Evolutionary conservation across 2,329 filamentous ascomycete genomes (phyloP), one percentile per base, ranked within the genome.

Genomic region (Hypoxylon sp.): DNA sequence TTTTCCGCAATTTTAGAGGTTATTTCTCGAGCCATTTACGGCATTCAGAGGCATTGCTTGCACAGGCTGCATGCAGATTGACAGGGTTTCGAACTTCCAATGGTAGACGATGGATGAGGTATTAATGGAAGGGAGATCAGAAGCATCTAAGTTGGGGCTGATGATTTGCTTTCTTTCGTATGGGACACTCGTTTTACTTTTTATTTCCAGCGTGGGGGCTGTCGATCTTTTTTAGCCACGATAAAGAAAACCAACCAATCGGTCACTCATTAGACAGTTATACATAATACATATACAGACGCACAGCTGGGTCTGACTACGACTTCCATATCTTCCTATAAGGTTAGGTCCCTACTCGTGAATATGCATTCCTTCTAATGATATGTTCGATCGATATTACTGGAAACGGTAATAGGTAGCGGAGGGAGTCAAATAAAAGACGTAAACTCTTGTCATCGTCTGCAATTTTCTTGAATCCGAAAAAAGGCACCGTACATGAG

Each of bases 151-250:
- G 25, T 50, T 51, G 36, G 36, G 60, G 50, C 55, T 34, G 25
- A 49, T 61, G 45, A 55, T 55, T 53, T 19, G 14, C 19, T 62
- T 60, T 49, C 38, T 5, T 43, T 57, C 46, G 14, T 55, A 48
- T 52, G 21, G 46, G 19, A 28, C 50, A 23, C 28, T 60, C 43
- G 45, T 66, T n/a, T n/a, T n/a, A n/a, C n/a, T n/a, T n/a, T n/a
- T 58, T 59, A 56, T 25, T 48, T n/a, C 46, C 25, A 30, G 30
- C 61, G 51, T 70, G 68, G 68, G 68, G 68, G 68, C 68, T 32
- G 68, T 62, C 68, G 68, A 70, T 68, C 68, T 45, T 70, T 64
- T 69, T 68, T 63, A 70, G 64, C 67, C 58, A 65, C 53, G 13
- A 56, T 61, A 13, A 49, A 56, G 28, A 55, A 41, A 52, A 51